These are phyloP conservation scores for Monilinia fructicola DNA, from an alignment of 2,329 filamentous ascomycete species.

Conservation along the genomic window DNA sequence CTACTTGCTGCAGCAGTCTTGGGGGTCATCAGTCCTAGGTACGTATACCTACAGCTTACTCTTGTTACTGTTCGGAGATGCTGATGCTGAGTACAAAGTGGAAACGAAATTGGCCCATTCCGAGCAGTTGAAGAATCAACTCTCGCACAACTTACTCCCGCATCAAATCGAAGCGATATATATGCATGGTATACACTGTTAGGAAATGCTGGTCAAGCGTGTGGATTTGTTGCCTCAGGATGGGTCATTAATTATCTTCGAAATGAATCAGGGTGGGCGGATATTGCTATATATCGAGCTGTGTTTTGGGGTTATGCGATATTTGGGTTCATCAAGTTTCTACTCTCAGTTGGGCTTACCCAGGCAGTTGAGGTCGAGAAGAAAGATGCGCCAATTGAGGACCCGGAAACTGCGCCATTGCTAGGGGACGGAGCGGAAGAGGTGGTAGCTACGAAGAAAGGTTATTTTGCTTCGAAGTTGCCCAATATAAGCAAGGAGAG, in stretches of 20 bases:
- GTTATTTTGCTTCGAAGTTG: conserved; percentile 44
- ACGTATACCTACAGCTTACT: conserved; percentile 15
- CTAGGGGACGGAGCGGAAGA: conserved; percentile 32
- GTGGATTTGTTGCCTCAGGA: conserved; percentile 59
- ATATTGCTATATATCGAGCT: conserved; percentile 51
- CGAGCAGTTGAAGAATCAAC: conserved; percentile 61
- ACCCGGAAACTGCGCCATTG: conserved; percentile 37
- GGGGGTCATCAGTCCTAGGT: conserved; percentile 61
- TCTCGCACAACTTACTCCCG: conserved; percentile 54
- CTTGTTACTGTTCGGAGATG: not conserved
- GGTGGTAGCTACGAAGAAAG: conserved; percentile 32
- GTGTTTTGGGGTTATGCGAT: conserved; percentile 59
- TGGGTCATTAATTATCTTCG: conserved; percentile 57
- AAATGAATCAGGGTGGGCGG: conserved; percentile 45
- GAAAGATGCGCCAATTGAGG: conserved; percentile 37
- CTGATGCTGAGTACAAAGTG: conserved; percentile 43
- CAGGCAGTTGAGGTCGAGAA: conserved; percentile 43
- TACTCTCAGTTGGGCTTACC: conserved; percentile 52
- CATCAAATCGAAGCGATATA: conserved; percentile 51
- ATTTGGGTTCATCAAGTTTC: conserved; percentile 57
- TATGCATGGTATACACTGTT: conserved; percentile 62
- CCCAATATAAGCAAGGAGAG: conserved; percentile 59
- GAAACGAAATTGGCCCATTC: conserved; percentile 64
- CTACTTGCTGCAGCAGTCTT: conserved; percentile 57
- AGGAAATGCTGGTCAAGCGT: conserved; percentile 59